Evolutionary conservation across 148 eudicot species (phyloP), one percentile per base, ranked within the genome.

Genomic region (Mesembryanthemum crystallinum): DNA sequence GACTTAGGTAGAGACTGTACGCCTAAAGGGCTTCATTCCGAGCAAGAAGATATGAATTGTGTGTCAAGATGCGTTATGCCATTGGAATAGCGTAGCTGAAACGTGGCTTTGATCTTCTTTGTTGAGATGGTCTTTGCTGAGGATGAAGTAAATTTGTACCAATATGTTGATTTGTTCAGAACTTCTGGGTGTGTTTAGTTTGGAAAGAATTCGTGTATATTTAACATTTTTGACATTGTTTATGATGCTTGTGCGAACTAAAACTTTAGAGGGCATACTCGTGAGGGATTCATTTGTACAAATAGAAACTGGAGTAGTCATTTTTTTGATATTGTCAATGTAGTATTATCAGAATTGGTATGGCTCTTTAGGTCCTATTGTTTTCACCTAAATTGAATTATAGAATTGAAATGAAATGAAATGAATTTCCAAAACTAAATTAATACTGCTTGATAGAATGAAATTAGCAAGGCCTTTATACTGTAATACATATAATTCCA

Each of bases 121-220:
- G 62, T 74, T 67, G 57, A 76, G 64, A 42, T 37, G 29, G 55
- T 62, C 76, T 5, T 57, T 76, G 78, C 64, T 57, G 4, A 43
- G 43, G 78, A 23, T 23, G 27, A 75, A 75, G 64, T 76, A 57
- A 57, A 57, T 69, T 39, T 76, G 68, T 76, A 76, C 30, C 30
- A 20, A 29, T 68, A 57, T 74, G 70, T 74, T 74, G 30, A 64
- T 74, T 74, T 57, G 45, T 63, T 51, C 24, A 3, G 62, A 51
- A 11, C 12, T 23, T 51, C n/a, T 5, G 47, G 47, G 62, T 23
- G 35, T 47, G 77, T 33, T 57, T 57, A 21, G 24, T 52, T 57
- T 57, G 61, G 24, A 57, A 57, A 21, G 27, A n/a, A 5, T 57
- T 7, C 6, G 27, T 21, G 25, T 57, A 57, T 18, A 21, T 21